Percentiles rank a stretch among this genome's conserved stretches.
Evolutionary conservation across 1,139 yeast genomes (phyloP).

Genomic region (Blastobotrys aristatus): DNA sequence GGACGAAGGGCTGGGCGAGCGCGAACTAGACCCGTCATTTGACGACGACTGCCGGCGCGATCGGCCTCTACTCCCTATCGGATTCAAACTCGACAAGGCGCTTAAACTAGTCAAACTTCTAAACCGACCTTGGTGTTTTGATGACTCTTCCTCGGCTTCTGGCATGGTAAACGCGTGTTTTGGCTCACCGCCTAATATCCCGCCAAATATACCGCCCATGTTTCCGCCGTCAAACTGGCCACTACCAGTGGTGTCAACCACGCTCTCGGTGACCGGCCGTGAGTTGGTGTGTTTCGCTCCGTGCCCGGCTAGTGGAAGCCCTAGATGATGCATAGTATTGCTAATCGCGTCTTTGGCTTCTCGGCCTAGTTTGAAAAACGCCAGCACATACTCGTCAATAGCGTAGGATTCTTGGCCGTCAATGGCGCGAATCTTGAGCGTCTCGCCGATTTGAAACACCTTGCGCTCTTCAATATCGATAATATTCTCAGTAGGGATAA

Average conservation of each 20-base stretch:
- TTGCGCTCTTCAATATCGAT: conserved; percentile 52
- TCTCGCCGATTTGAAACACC: conserved; percentile 47
- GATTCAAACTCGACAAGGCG: background rate
- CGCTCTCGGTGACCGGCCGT: background rate
- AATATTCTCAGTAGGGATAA: conserved; percentile 69
- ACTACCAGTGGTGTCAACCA: conserved; percentile 7
- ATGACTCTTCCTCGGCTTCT: background rate
- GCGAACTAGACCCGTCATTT: background rate
- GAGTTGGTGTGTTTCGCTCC: background rate
- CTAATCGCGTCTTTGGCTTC: conserved; percentile 21
- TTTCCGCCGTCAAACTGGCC: background rate
- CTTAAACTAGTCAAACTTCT: background rate
- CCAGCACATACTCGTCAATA: conserved; percentile 61
- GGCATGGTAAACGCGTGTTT: background rate
- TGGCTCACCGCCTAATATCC: no score
- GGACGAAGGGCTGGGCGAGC: background rate
- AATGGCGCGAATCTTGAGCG: conserved; percentile 44
- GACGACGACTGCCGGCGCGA: background rate
- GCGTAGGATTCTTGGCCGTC: conserved; percentile 50
- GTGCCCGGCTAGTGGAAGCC: conserved; percentile 14
- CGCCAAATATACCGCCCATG: no score
- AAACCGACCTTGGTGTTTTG: background rate
- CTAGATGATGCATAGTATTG: conserved; percentile 17
- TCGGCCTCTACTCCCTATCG: background rate
- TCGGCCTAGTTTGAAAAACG: conserved; percentile 46